Base-by-base conservation (phyloP, 1,139 yeast species). In the Hyphopichia wangnamkhiaoensis region DNA sequence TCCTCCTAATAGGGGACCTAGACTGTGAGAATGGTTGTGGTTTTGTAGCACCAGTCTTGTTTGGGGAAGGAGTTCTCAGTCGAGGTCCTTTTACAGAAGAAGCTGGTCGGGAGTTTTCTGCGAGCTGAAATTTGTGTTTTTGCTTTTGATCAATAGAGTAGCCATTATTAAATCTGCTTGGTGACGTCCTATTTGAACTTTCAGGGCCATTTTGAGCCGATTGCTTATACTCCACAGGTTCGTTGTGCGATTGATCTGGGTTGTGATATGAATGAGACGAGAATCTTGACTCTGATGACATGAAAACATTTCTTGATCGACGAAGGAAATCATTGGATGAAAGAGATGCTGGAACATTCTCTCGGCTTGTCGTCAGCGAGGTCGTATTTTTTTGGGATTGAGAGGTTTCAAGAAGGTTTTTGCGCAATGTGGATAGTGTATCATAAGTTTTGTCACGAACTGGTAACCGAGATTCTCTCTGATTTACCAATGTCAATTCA, bases 271-370 rank as follows among this genome's bases (percentile, higher is more conserved):
- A n/a, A n/a, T n/a, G 14, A n/a, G 29, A 6, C 7, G 29, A 13
- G 12, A 26, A 26, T 26, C 14, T 26, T 26, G 12, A 15, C 12
- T 26, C 29, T 5, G 5, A n/a, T n/a, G 14, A 33, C 37, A 48
- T 40, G 32, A 51, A 49, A 4, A 50, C 51, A 38, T 51, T 51
- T 39, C 55, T 41, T 2, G 55, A 45, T 9, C 55, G 42, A 8
- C 52, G 44, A 23, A 51, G 42, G 16, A 41, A 35, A 23, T 35
- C 38, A 31, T 35, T 35, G 1, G 31, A 12, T 4, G 32, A 21
- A 14, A 17, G 20, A n/a, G n/a, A n/a, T n/a, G n/a, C n/a, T n/a
- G n/a, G n/a, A n/a, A n/a, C n/a, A n/a, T n/a, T n/a, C n/a, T n/a
- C n/a, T n/a, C n/a, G n/a, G 7, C 14, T 13, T 29, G 9, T 29